A percentile compares a stretch with the other conserved stretches of the same genome.
phyloP scores from a whole-genome alignment of 1,139 yeast species.

The Geotrichum citri-aurantii region DNA sequence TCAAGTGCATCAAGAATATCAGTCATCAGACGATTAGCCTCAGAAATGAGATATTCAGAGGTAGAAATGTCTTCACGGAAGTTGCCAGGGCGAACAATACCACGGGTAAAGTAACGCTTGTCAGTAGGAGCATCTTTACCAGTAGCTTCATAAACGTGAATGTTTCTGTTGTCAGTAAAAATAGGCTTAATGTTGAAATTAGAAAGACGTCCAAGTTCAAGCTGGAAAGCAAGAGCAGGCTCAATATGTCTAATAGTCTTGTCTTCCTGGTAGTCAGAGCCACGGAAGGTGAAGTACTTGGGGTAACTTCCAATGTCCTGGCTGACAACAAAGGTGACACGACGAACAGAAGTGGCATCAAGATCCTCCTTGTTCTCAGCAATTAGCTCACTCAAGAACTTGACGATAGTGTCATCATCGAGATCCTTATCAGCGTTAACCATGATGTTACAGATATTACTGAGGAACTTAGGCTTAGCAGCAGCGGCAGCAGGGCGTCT shows the following conservation, averaged over 20 bases:
- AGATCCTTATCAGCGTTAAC: slow-evolving; percentile 70
- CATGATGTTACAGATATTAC: slow-evolving; percentile 77
- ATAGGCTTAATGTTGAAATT: slow-evolving; percentile 93
- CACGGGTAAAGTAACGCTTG: slow-evolving; percentile 93
- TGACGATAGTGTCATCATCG: slow-evolving; percentile 63
- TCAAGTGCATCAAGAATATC: slow-evolving; percentile 94
- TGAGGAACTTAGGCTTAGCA: slow-evolving; percentile 39
- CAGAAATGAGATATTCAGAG: slow-evolving; percentile 89
- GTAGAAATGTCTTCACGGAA: slow-evolving; percentile 89
- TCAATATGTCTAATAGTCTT: slow-evolving; percentile 94
- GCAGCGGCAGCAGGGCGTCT: slow-evolving; percentile 36
- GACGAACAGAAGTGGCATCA: slow-evolving; percentile 67
- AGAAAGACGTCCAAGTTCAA: slow-evolving; percentile 88
- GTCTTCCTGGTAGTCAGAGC: slow-evolving; percentile 69
- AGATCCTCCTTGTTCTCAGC: slow-evolving; percentile 68
- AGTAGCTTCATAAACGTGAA: slow-evolving; percentile 93
- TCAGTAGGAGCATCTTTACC: slow-evolving; percentile 93
- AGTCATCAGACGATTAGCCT: slow-evolving; percentile 91
- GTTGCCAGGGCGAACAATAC: slow-evolving; percentile 93
- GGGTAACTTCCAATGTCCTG: slow-evolving; percentile 83
- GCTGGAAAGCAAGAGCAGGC: slow-evolving; percentile 96
- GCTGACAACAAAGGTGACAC: slow-evolving; percentile 87
- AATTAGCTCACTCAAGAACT: slow-evolving; percentile 57
- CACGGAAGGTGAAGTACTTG: slow-evolving; percentile 90
- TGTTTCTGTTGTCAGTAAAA: slow-evolving; percentile 93